phyloP scores from a whole-genome alignment of 2,329 filamentous ascomycete genomes.

The Bipolaris zeicola region DNA sequence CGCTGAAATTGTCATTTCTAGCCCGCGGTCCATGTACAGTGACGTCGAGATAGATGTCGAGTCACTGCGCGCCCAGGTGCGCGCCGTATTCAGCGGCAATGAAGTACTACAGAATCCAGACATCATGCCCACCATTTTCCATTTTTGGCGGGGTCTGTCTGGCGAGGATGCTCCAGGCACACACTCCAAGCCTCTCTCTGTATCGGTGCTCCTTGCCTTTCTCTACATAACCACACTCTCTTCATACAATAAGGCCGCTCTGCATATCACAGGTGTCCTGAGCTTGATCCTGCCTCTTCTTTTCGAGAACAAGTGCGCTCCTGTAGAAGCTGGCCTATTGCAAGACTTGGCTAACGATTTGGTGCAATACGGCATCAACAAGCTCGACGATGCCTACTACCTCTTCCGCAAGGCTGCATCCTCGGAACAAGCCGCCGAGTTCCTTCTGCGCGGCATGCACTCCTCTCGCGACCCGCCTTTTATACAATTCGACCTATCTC shows the following conservation, averaged over 20 bases:
- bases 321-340: constrained; percentile 53
- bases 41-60: constrained; percentile 37
- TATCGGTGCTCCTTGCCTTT: constrained; percentile 45
- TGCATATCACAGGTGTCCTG: constrained; percentile 46
- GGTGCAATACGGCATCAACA: constrained; percentile 76
- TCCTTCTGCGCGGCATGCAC: constrained; percentile 75
- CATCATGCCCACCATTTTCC: constrained; percentile 47
- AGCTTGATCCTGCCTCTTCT: constrained; percentile 44
- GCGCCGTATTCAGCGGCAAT: constrained; percentile 46
- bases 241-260: constrained; percentile 45
- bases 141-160: constrained; percentile 48
- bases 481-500: constrained; percentile 91
- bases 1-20: constrained; percentile 33
- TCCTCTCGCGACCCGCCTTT: constrained; percentile 78
- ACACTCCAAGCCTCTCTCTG: constrained; percentile 43
- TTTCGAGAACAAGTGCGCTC: constrained; percentile 43
- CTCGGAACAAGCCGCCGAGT: constrained; percentile 64
- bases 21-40: constrained; percentile 34
- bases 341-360: constrained; percentile 71
- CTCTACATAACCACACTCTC: constrained; percentile 44
- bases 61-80: constrained; percentile 38
- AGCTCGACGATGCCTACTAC: constrained; percentile 81
- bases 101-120: constrained; percentile 50
- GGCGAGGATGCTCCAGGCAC: constrained; percentile 39
- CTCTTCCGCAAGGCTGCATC: constrained; percentile 66